Conservation (phyloP, 768 basidiomycete genomes). For the Amanita polypyramis region DNA sequence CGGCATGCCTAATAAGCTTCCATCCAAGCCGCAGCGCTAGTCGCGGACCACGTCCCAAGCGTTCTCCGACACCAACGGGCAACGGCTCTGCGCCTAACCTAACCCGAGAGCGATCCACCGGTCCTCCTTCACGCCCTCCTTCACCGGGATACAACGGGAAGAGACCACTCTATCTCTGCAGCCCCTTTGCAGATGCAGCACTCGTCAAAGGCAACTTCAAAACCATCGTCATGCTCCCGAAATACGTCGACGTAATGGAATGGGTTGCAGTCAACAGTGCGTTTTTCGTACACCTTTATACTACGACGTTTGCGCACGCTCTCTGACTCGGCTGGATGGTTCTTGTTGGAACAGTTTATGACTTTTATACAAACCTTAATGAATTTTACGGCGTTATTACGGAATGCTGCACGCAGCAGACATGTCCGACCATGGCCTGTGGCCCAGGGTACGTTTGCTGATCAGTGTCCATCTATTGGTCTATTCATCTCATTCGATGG, state of each 20-base stretch:
- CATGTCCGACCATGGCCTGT: constrained; percentile 89
- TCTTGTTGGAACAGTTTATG: constrained; percentile 81
- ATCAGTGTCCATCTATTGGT: neutral
- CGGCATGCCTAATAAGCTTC: constrained; percentile 1
- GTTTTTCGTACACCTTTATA: constrained; percentile 17
- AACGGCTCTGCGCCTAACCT: constrained; percentile 11
- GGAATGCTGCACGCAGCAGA: constrained; percentile 84
- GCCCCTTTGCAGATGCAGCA: constrained; percentile 90
- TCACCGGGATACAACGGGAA: constrained; percentile 24
- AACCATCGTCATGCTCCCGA: constrained; percentile 93
- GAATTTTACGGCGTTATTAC: constrained; percentile 93
- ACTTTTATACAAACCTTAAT: constrained; percentile 96
- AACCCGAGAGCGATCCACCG: constrained; percentile 17
- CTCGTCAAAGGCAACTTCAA: constrained; percentile 98
- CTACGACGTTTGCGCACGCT: no score
- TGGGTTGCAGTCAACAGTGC: constrained; percentile 94
- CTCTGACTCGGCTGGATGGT: neutral
- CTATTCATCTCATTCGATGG: neutral
- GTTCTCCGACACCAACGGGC: constrained; percentile 26
- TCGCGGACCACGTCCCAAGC: constrained; percentile 20
- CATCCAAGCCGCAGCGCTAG: constrained; percentile 7
- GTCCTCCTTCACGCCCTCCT: constrained; percentile 26
- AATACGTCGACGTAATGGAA: constrained; percentile 92
- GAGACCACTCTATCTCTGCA: constrained; percentile 83
- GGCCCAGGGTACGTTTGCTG: constrained; percentile 59